Percentiles rank a stretch among this genome's conserved stretches.
These are phyloP conservation scores for Begonia loranthoides DNA, from an alignment of 306 rosid species.

Conservation along the genomic window DNA sequence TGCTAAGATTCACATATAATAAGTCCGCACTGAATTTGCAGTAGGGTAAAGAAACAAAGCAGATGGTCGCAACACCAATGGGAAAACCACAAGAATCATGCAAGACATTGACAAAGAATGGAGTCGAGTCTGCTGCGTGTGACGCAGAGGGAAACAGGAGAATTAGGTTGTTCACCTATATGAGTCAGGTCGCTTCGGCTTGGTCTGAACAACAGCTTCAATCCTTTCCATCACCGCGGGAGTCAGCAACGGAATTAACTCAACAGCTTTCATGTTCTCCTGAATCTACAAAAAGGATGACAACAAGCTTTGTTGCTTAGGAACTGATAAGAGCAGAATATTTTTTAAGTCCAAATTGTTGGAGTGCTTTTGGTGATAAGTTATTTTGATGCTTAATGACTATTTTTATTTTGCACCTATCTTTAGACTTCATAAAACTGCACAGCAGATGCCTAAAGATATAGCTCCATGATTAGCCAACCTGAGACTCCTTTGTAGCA, in stretches of 20 bases:
- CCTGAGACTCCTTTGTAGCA: slow-evolving; percentile 98
- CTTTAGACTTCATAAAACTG: background rate
- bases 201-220: slow-evolving; percentile 73
- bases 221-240: slow-evolving; percentile 91
- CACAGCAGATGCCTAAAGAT: too few species aligned
- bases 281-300: slow-evolving; percentile 9
- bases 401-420: too few species aligned
- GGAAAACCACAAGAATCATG: too few species aligned
- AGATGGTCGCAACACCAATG: background rate
- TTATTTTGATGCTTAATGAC: too few species aligned
- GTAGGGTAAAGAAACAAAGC: background rate
- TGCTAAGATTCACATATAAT: too few species aligned
- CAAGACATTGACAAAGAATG: background rate
- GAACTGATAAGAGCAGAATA: too few species aligned
- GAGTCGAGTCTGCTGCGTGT: slow-evolving; percentile 9
- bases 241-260: slow-evolving; percentile 69
- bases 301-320: background rate
- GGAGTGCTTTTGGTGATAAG: too few species aligned
- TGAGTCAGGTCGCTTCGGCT: slow-evolving; percentile 90
- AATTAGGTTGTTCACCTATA: slow-evolving; percentile 27
- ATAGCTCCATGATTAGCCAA: slow-evolving; percentile 16
- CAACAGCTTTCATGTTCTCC: slow-evolving; percentile 96
- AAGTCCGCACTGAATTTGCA: too few species aligned
- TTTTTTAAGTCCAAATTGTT: too few species aligned
- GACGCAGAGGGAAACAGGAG: slow-evolving; percentile 5